Percentiles rank a stretch among this genome's conserved stretches.
These are phyloP conservation scores for Capronia coronata DNA, from an alignment of 2,329 filamentous ascomycete genomes.

Conservation along the genomic window DNA sequence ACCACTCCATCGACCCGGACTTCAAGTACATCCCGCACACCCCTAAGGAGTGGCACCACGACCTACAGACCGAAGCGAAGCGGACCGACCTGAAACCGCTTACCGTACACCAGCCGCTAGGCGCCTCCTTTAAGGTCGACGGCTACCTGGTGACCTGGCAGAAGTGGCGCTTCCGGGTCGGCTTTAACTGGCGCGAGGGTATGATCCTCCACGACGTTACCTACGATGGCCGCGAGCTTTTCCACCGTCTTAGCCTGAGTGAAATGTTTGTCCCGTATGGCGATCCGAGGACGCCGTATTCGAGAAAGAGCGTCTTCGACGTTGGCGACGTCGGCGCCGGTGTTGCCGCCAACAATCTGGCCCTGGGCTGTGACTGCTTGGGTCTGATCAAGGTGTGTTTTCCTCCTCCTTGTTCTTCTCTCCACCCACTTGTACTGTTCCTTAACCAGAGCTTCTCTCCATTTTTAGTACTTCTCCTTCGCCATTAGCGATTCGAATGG, in stretches of 20 bases:
- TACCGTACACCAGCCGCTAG: constrained; percentile 64
- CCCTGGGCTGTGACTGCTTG: constrained; percentile 62
- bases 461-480: constrained; percentile 50
- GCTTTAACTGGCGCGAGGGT: constrained; percentile 63
- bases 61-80: neutral
- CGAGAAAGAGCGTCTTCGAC: constrained; percentile 66
- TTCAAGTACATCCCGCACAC: neutral
- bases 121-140: constrained; percentile 57
- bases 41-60: neutral
- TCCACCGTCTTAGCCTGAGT: constrained; percentile 60
- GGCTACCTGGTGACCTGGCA: constrained; percentile 54
- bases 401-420: too few species aligned
- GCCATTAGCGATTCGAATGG: constrained; percentile 51
- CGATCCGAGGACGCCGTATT: constrained; percentile 59
- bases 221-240: constrained; percentile 59
- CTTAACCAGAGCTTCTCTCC: too few species aligned
- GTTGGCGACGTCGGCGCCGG: constrained; percentile 64
- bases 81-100: constrained; percentile 45
- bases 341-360: constrained; percentile 60
- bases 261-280: constrained; percentile 67
- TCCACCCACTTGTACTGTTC: too few species aligned
- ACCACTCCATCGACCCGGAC: neutral
- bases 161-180: constrained; percentile 62
- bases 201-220: constrained; percentile 56
- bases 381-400: constrained; percentile 51